A percentile compares a stretch with the other conserved stretches of the same genome.
Conservation (phyloP, 208 protist genomes). For the Crithidia acanthocephali region DNA sequence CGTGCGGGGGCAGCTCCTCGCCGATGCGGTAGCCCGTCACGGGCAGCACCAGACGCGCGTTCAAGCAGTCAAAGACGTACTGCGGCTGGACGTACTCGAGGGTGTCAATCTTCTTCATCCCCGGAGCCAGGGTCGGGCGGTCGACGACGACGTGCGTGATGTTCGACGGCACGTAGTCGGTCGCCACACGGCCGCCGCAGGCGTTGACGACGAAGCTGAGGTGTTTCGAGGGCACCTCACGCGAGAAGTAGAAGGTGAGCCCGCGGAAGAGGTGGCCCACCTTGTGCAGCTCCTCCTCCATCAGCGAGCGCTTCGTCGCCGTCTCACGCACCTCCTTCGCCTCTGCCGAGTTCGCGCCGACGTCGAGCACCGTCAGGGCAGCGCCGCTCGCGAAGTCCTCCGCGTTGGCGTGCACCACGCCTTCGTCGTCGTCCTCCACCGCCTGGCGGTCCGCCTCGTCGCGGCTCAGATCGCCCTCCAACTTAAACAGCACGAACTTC, state of each 20-base stretch:
- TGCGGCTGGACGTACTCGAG: conserved; percentile 97
- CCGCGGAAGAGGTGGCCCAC: conserved; percentile 68
- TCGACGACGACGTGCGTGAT: conserved; percentile 92
- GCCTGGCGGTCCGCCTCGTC: conserved; percentile 70
- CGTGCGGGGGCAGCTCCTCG: conserved; percentile 91
- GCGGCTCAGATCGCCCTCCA: conserved; percentile 88
- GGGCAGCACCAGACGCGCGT: conserved; percentile 88
- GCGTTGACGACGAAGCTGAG: conserved; percentile 89
- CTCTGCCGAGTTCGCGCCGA: conserved; percentile 31
- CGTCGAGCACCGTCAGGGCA: conserved; percentile 27
- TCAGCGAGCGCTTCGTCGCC: conserved; percentile 45
- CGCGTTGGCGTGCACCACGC: conserved; percentile 33
- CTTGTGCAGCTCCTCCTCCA: conserved; percentile 67
- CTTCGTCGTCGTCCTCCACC: conserved; percentile 26
- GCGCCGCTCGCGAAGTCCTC: conserved; percentile 33
- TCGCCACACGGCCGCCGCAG: conserved; percentile 88
- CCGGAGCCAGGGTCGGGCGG: conserved; percentile 69
- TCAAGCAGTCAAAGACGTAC: conserved; percentile 97
- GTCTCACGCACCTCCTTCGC: conserved; percentile 40
- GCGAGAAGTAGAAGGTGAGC: conserved; percentile 88
- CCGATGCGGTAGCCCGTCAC: conserved; percentile 86
- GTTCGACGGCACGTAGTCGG: conserved; percentile 64
- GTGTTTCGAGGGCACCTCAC: conserved; percentile 91
- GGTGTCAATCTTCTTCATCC: conserved; percentile 51
- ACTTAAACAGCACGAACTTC: conserved; percentile 97